Base-by-base conservation (phyloP, 2,329 filamentous ascomycete genomes). In the Trichoderma endophyticum region DNA sequence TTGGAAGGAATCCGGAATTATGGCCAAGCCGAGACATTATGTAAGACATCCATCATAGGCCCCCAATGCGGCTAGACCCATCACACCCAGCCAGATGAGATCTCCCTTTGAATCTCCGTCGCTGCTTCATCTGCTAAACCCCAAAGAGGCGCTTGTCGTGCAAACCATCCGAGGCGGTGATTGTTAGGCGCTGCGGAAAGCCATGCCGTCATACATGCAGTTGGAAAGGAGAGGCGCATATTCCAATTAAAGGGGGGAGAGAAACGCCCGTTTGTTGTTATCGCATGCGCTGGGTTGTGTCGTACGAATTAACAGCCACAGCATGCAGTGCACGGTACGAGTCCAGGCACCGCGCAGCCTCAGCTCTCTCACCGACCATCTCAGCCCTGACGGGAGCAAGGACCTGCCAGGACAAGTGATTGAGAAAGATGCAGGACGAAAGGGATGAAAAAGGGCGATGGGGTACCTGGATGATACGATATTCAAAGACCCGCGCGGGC, bases 311-410 rank as follows among this genome's bases (percentile, higher is more conserved):
- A 26, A 48, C 18, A 48, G 43, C 43, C 43, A n/a, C 18, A 15
- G 34, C 34, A 36, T 36, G 34, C 34, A 36, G 34, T 36, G 34
- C 34, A 36, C 34, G 14, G 34, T 36, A 36, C 34, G 14, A 36
- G 34, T 36, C 34, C 43, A 48, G 18, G 43, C 39, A 43, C 18
- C 39, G 34, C 18, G 54, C 14, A 26, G 54, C 24, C 26, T 30
- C 21, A 59, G 51, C 34, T 68, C 36, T 18, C 15, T 39, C 65
- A 68, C 65, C 65, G 65, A 68, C 56, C 62, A 6, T 65, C n/a
- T 65, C 62, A 65, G 28, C 62, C n/a, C 54, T 24, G 9, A 18
- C 15, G 15, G 36, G n/a, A 21, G 7, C 43, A 12, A 51, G 43
- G 43, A n/a, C 39, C 18, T 2, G 32, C 34, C 43, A 15, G 65